Base-by-base conservation (phyloP, 305 asterid genomes). In the Fraxinus albicans region DNA sequence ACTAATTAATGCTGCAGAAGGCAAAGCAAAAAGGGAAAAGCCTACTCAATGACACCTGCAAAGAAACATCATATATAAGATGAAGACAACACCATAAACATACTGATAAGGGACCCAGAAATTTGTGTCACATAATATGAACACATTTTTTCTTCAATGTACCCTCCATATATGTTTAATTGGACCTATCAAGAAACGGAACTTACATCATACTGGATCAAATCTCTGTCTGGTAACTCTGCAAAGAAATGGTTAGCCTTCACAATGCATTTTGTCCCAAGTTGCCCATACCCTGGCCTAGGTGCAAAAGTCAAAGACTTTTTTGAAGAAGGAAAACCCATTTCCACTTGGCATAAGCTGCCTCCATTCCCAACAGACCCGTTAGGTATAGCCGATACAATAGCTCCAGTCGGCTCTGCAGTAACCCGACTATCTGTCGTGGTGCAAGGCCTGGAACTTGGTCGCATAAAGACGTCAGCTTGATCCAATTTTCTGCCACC, bases 231-330 rank as follows among this genome's bases (percentile, higher is more conserved):
- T 36, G 99, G 98, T 82, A 97, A 85, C 84, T 95, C 98, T 27
- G 98, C 97, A 80, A 92, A 89, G 92, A 97, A 97, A 90, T 97
- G 99, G 90, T 97, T 97, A 73, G 99, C 99, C 91, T 97, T 97
- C 29, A 97, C 98, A 77, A 93, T 89, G 85, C 99, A 97, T 83
- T 88, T 95, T 77, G 97, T 90, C 84, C 99, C 99, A 8, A 94
- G 91, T 80, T 91, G 94, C 76, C 99, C 99, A 78, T 86, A 95
- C 1, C 99, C 99, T 8, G 99, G 99, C 88, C 99, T 86, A 31
- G 91, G 81, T 0, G 99, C 91, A 86, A 94, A 95, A 76, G 88
- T 87, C 91, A 92, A 70, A 36, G 94, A 84, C 89, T 95, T 97
- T 90, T 92, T 93, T 40, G 99, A 92, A 81, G 90, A 81, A 81